Percentiles rank a stretch among this genome's conserved stretches.
Evolutionary conservation across 176 grass and related monocot species (phyloP).

Genomic region (Phragmites australis): DNA sequence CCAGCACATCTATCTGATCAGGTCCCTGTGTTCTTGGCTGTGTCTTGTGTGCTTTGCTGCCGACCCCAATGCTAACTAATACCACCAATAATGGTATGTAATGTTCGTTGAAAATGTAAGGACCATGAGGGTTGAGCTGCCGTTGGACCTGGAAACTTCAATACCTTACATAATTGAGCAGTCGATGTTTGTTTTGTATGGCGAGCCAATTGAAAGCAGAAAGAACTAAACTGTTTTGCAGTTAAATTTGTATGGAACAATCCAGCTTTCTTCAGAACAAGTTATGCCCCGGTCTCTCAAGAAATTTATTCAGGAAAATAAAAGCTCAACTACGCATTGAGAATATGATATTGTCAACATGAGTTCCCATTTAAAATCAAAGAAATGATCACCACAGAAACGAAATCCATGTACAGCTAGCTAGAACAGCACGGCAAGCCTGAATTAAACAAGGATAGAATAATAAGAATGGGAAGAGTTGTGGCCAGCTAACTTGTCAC

Average conservation of each 20-base stretch:
- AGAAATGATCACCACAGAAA: conserved; percentile 20
- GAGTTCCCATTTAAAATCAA: background rate
- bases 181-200: background rate
- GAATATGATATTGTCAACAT: conserved; percentile 17
- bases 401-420: conserved; percentile 47
- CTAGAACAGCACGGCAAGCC: conserved; percentile 22
- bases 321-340: conserved; percentile 11
- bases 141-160: conserved; percentile 5
- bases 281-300: background rate
- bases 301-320: background rate
- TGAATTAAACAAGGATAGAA: conserved; percentile 18
- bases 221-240: background rate
- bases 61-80: conserved; percentile 18
- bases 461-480: conserved; percentile 22
- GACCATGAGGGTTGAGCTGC: conserved; percentile 10
- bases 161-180: background rate
- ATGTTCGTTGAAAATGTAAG: conserved; percentile 16
- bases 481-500: conserved; percentile 47
- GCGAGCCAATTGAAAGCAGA: background rate
- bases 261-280: background rate
- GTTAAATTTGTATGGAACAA: conserved; percentile 8
- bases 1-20: conserved; percentile 13
- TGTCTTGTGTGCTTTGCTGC: background rate
- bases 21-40: background rate
- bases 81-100: background rate